Evolutionary conservation across 2,329 filamentous ascomycete genomes (phyloP).

Genomic region (Lachnellula hyalina): DNA sequence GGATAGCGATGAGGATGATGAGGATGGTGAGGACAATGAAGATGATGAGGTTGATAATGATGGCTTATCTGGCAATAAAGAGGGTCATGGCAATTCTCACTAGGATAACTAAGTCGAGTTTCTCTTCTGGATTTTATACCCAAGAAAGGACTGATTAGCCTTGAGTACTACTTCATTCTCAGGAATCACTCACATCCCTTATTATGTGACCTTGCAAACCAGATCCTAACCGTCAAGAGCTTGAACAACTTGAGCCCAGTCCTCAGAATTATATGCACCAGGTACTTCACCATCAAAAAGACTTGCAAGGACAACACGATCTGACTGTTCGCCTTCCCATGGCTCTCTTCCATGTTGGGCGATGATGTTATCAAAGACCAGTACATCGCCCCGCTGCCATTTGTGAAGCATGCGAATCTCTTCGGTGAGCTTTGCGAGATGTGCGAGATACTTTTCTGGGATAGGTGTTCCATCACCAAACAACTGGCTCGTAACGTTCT

Average conservation of each 20-base stretch:
- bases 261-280: conserved; percentile 37
- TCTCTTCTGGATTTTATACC: too few relatives aligned
- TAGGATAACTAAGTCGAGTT: too few relatives aligned
- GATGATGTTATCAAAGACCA: conserved; percentile 45
- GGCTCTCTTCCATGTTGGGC: conserved; percentile 40
- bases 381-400: conserved; percentile 43
- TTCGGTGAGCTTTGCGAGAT: conserved; percentile 41
- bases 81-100: too few relatives aligned
- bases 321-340: conserved; percentile 41
- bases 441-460: conserved; percentile 39
- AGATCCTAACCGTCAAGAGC: conserved; percentile 32
- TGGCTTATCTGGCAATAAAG: too few relatives aligned
- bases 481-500: conserved; percentile 36
- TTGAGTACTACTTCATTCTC: too few relatives aligned
- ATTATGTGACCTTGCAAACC: too few relatives aligned
- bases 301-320: conserved; percentile 43
- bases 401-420: conserved; percentile 44
- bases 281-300: conserved; percentile 44
- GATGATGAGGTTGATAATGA: too few relatives aligned
- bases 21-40: too few relatives aligned
- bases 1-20: too few relatives aligned
- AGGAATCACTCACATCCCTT: too few relatives aligned
- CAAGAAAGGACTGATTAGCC: too few relatives aligned
- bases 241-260: conserved; percentile 44
- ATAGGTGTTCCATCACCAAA: conserved; percentile 44